phyloP scores from a whole-genome alignment of 768 basidiomycete species.

The Postia placenta region DNA sequence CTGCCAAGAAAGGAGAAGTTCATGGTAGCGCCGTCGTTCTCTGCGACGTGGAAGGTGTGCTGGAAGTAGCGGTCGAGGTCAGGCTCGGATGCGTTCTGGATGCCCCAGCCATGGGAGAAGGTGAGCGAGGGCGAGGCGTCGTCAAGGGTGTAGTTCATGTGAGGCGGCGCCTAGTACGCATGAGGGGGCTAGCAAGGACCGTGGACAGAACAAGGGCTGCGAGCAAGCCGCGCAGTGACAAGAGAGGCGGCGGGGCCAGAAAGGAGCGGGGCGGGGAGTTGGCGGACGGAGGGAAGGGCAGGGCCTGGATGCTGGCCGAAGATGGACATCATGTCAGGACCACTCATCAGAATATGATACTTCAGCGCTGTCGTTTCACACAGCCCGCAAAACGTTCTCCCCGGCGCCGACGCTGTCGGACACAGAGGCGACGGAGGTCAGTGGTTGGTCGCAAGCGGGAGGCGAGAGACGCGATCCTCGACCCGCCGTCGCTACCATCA shows the following conservation, averaged over 20 bases:
- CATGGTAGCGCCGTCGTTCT: conserved; percentile 17
- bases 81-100: conserved; percentile 13
- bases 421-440: not conserved
- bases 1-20: conserved; percentile 16
- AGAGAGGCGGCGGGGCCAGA: too few species aligned
- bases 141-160: conserved; percentile 26
- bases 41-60: conserved; percentile 22
- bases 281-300: not conserved
- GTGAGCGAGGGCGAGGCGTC: conserved; percentile 19
- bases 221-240: too few species aligned
- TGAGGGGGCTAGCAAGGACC: not conserved
- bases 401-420: not conserved
- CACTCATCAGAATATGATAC: not conserved
- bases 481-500: too few species aligned
- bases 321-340: not conserved
- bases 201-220: not conserved
- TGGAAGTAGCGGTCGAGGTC: conserved; percentile 17
- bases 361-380: too few species aligned
- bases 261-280: not conserved
- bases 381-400: too few species aligned
- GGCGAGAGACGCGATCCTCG: too few species aligned
- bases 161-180: not conserved
- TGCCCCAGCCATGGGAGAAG: conserved; percentile 20
- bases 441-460: too few species aligned
- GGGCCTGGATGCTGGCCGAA: not conserved